Conservation (phyloP, 140 eudicot genomes). For the Ambrosia hybrid region DNA sequence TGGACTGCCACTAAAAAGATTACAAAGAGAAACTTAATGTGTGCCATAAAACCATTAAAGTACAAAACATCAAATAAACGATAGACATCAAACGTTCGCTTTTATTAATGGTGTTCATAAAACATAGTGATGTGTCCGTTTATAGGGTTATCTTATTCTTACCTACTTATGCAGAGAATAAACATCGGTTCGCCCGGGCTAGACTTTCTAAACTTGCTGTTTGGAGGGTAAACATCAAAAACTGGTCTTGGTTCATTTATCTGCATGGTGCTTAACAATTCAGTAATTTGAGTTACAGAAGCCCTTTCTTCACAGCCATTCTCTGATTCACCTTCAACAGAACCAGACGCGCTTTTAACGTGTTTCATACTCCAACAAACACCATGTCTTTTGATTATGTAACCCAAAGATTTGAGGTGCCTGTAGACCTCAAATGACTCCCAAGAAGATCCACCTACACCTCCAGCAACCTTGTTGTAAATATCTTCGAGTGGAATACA, state of each 20-base stretch:
- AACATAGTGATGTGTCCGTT: no score
- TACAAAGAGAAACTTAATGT: background rate
- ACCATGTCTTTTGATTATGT: constrained; percentile 60
- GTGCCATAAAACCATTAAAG: background rate
- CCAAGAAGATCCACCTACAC: constrained; percentile 61
- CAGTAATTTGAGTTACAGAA: constrained; percentile 30
- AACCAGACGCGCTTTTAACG: constrained; percentile 18
- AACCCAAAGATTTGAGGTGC: constrained; percentile 70
- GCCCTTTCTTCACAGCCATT: constrained; percentile 26
- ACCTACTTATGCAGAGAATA: constrained; percentile 47
- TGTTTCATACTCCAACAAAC: constrained; percentile 59
- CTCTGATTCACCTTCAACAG: constrained; percentile 20
- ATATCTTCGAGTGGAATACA: constrained; percentile 51
- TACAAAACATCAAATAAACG: no score
- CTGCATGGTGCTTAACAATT: constrained; percentile 42
- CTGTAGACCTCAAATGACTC: constrained; percentile 74
- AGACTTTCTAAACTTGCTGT: constrained; percentile 78
- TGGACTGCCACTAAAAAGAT: constrained; percentile 48
- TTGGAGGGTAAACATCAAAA: constrained; percentile 80
- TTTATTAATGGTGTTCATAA: no score
- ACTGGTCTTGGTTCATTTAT: constrained; percentile 41
- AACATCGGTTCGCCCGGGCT: constrained; percentile 64
- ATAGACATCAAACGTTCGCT: no score
- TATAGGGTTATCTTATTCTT: constrained; percentile 13
- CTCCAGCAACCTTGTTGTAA: constrained; percentile 53